Evolutionary conservation across 371 early-diverging fungal genomes (phyloP), one percentile per base, ranked within the genome.

Genomic region (Dichotomocladium elegans): DNA sequence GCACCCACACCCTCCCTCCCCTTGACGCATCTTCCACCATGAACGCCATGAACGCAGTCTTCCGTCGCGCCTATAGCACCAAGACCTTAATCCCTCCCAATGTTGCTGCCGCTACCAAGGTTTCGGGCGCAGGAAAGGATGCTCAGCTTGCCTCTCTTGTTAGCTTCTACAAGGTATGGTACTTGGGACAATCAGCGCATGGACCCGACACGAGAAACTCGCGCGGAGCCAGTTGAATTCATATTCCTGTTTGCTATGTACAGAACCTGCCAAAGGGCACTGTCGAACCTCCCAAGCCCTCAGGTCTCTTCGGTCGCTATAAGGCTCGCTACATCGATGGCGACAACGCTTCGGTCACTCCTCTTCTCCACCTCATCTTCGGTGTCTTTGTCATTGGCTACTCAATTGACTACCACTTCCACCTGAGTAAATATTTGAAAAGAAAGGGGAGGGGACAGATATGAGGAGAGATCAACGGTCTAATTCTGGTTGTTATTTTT

Each of bases 281-380:
- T 49, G 69, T 51, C 48, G 55, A 64, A 29, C 60, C 60, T 49
- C 35, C 66, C 50, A 73, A 77, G 74, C 69, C 77, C 45, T 63
- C 66, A 45, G 78, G 78, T 51, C 66, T 67, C 58, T 67, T 57
- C 51, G 74, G 61, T 49, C 67, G 73, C 33, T 83, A 83, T 67
- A 76, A 83, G 80, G 83, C 80, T 52, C 76, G 77, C 60, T 76
- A 83, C 74, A 80, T 83, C 66, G 83, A 83, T 45, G 83, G 83
- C 63, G 81, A 83, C 41, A 83, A 83, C 58, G 70, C 83, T 24
- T 63, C 65, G 55, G 68, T 78, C 57, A 72, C 80, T 58, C 83
- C 83, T 51, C 66, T 80, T 60, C 60, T 79, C 60, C 81, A 80
- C 61, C 61, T 67, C 55, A 65, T 82, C 44, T 71, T 68, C 50